Base-by-base conservation (phyloP, 345 rosid species). In the Streptanthus diversifolius region DNA sequence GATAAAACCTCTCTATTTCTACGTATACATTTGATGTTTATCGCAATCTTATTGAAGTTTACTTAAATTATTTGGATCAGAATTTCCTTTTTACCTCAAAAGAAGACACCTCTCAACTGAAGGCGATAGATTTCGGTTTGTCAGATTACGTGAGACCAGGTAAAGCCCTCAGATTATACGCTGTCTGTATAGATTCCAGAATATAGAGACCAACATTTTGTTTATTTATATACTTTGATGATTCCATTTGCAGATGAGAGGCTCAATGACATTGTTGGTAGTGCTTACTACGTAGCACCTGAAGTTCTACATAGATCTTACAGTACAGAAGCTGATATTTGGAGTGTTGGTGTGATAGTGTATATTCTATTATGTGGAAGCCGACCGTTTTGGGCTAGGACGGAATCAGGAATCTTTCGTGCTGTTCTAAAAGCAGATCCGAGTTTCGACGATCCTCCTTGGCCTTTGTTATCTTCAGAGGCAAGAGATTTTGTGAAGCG, bases 371-470 rank as follows among this genome's bases (percentile, higher is more conserved):
- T 95, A 33, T 91, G 99, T 56, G 97, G 99, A 53, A 88, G 97
- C 73, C 90, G 99, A 40, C 99, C 99, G 48, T 95, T 95, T 81
- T 95, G 99, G 97, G 95, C 99, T 8, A 86, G 90, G 59, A 91
- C 89, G 0, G 97, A 95, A 81, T 91, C 99, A 6, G 97, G 99
- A 53, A 91, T 95, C 80, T 95, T 95, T 59, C 86, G 93, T 52
- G 89, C 96, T 69, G 96, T 95, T 81, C 70, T 91, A 72, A 95
- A 91, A 82, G 95, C 95, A 67, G 97, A 91, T 80, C 99, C 97
- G 11, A 79, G 87, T 81, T 91, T 95, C 63, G 95, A 90, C 21
- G 99, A 91, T 66, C 78, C 82, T 36, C 97, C 99, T 43, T 95
- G 99, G 97, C 91, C 97, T 67, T 82, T 93, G 71, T 67, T 91